Base-by-base conservation (phyloP, 768 basidiomycete species). In the Rhodosporidiobolus sp. region DNA sequence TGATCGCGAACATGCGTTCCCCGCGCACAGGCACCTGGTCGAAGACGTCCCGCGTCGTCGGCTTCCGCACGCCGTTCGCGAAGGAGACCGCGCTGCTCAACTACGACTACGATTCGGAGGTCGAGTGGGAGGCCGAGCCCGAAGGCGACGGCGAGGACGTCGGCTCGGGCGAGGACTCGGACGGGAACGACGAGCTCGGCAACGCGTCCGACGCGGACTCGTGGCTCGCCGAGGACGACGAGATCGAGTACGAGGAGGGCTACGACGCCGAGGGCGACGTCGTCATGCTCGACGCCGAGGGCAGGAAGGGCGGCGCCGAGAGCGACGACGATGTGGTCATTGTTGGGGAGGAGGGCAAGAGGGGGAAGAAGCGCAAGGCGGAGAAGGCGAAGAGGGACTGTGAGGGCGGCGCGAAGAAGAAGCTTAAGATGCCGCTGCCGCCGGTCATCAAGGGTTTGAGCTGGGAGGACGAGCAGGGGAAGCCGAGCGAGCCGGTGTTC, bases 41-140 rank as follows among this genome's bases (percentile, higher is more conserved):
- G 14, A 88, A 89, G 65, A 87, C 84, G 70, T 94, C 93, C 22
- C 84, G 84, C 26, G 81, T 87, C 46, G 87, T 98, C 70, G 89
- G 92, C 1, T 89, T 94, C 3, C 87, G 96, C 24, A 86, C 85
- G 26, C 94, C 96, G 1, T 89, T 95, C 71, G 87, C 85, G 4
- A 86, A 86, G 74, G 96, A 99, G 77, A 83, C 86, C 19, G 83
- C 89, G 1, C 85, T 86, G 20, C 85, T 91, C 65, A 93, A 98
- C 81, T 99, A 98, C 80, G 86, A 86, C 9, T 92, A 94, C 78
- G 94, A 99, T 82, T 94, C 91, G 63, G 95, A 92, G 22, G 92
- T 89, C 77, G 96, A 98, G 77, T 98, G 96, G 96, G 92, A 92
- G 73, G 87, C 88, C 30, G 85, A 83, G 20, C 86, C 85, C 6